These are phyloP conservation scores for Coniferiporia weirii DNA, from an alignment of 1,284 basidiomycete genomes.

Conservation along the genomic window DNA sequence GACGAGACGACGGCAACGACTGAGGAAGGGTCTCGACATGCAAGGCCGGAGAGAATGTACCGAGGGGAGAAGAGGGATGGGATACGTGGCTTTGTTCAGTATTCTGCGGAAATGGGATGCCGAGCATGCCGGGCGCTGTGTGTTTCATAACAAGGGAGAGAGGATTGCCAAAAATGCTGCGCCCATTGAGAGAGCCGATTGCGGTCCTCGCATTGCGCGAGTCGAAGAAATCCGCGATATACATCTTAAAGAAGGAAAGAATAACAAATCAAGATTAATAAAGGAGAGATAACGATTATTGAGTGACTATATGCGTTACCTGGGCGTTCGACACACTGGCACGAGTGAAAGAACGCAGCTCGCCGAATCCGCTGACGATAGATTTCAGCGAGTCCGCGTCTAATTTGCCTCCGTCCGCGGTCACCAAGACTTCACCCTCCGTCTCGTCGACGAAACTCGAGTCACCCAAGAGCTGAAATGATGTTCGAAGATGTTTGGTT, in stretches of 20 bases:
- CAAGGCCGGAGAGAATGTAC: background rate
- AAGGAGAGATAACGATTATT: background rate
- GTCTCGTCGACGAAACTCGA: constrained; percentile 33
- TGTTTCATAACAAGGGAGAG: constrained; percentile 25
- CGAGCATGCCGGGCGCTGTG: constrained; percentile 20
- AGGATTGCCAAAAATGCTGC: constrained; percentile 29
- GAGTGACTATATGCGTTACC: background rate
- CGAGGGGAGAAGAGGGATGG: constrained; percentile 10
- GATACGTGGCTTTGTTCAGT: background rate
- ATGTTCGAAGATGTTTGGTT: background rate
- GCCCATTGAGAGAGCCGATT: constrained; percentile 35
- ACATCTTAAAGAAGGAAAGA: constrained; percentile 37
- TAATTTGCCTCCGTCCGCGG: constrained; percentile 23
- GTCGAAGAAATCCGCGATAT: constrained; percentile 61
- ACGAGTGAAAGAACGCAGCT: constrained; percentile 20
- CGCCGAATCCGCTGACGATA: constrained; percentile 22
- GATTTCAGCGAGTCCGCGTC: constrained; percentile 19
- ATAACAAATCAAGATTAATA: background rate
- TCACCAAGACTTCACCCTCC: constrained; percentile 39
- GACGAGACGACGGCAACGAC: background rate
- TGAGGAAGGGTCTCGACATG: background rate
- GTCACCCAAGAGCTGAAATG: constrained; percentile 36
- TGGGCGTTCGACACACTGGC: constrained; percentile 4
- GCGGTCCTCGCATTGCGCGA: constrained; percentile 42
- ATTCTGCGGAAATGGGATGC: constrained; percentile 6